Base-by-base conservation (phyloP, 1,284 basidiomycete species). In the Sanguinoderma infundibulare region DNA sequence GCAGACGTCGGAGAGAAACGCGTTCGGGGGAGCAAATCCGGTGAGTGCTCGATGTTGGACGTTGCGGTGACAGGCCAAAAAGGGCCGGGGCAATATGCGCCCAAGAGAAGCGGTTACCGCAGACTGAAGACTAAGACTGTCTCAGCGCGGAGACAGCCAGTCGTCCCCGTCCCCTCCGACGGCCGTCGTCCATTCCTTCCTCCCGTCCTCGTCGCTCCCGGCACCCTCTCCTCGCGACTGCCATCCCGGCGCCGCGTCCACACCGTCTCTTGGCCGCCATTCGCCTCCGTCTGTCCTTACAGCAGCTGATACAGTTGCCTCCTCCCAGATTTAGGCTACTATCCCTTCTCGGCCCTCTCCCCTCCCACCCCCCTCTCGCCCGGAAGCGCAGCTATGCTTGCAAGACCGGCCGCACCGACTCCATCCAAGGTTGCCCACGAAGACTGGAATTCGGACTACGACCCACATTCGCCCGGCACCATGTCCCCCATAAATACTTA, bases 401-500 rank as follows among this genome's bases (percentile, higher is more conserved):
- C 58, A 60, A 69, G 72, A 55, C 72, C 73, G 34, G 68, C 66
- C 35, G 68, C 69, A 38, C 70, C 70, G 34, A 70, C 70, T 22
- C 70, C 72, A 28, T 65, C 71, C 51, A 65, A 54, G 9, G 62
- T 69, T 17, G 20, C 61, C 3, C 60, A 66, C 36, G 69, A 70
- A 63, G 70, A 68, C 57, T 73, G 72, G 71, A 67, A 67, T 38
- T 65, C 67, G 40, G 70, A 70, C 44, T 68, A 70, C 62, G 70
- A 70, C 46, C 64, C 68, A 24, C 65, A 64, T 17, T 71, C 69
- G 20, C 67, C 72, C 20, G 67, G 63, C 57, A 28, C 53, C 53
- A 63, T 72, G 35, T 73, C 72, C 20, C 73, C 73, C 34, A 69
- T 72, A 10, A 72, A 70, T 64, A 72, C 70, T 17, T 73, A 74